Base-by-base conservation (phyloP, 2,329 filamentous ascomycete species). In the Alternaria angustiovoidea region DNA sequence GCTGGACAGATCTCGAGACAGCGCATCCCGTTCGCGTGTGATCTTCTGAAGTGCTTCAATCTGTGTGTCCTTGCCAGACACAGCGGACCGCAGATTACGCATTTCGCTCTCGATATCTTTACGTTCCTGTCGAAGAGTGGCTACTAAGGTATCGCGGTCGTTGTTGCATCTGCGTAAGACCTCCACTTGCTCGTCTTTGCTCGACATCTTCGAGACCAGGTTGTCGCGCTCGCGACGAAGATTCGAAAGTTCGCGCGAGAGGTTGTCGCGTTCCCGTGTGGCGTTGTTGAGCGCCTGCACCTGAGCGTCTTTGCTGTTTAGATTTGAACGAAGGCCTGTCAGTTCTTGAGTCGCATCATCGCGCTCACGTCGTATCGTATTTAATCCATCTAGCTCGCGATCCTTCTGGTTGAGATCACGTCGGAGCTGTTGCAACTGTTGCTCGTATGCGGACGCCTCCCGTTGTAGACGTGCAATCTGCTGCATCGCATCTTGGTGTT, bases 11-110 rank as follows among this genome's bases (percentile, higher is more conserved):
- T 80, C 73, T 14, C 65, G 68, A 14, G 68, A 68, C 8, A 78
- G 62, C 5, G 54, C 62, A 44, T 78, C 75, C 26, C 72, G 69
- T 54, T 79, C 76, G 3, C 75, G 73, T 22, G 71, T 75, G 16
- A 76, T 57, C 43, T 66, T 75, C 52, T 78, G 75, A 8, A 78
- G 62, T 2, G 75, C 75, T 53, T 77, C 75, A 32, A 78, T 75
- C 51, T 78, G 72, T 8, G 68, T 68, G 12, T 77, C 73, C 30
- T 76, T 74, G 38, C 64, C 66, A 16, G 71, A 74, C 54, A 75
- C 66, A 7, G 69, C 66, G 8, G 70, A 67, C 14, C 73, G 68
- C n/a, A 73, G 16, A 14, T 46, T 68, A 30, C 67, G 68, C 67
- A 71, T 59, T 43, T 73, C 69, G 22, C 60, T 63, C 43, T 72